Conservation (phyloP, 352 stramenopile genomes). For the Blastocystis sp. region DNA sequence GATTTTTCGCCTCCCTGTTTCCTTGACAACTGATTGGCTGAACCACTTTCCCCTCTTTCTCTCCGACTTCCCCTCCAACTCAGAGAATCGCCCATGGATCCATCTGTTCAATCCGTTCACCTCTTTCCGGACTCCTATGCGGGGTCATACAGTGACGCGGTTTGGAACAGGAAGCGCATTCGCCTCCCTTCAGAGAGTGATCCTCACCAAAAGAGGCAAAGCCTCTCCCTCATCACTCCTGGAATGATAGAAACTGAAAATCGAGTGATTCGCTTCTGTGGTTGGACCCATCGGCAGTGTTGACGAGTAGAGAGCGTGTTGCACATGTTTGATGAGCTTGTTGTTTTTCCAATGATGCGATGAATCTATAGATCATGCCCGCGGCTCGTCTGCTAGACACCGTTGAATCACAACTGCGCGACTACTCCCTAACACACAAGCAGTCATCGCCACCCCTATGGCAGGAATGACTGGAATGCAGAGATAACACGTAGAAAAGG, state of each 20-base stretch:
- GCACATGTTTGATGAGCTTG: slow-evolving; percentile 54
- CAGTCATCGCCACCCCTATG: neutral
- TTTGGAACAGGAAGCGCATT: slow-evolving; percentile 23
- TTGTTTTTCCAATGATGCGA: neutral
- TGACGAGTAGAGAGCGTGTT: slow-evolving; percentile 13
- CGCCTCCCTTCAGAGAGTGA: neutral
- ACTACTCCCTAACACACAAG: neutral
- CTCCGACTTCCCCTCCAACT: neutral
- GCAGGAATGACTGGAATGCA: neutral
- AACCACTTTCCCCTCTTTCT: neutral
- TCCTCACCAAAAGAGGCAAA: neutral
- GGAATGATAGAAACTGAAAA: neutral
- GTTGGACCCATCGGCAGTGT: neutral
- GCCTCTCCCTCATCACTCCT: neutral
- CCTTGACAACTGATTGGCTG: slow-evolving; percentile 1
- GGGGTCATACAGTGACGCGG: neutral
- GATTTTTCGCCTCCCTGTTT: neutral
- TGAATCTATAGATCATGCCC: neutral
- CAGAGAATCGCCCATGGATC: neutral
- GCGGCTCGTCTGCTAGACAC: slow-evolving; percentile 26
- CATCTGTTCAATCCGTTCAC: neutral
- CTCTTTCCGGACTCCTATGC: neutral
- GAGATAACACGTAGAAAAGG: neutral
- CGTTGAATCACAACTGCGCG: slow-evolving; percentile 3
- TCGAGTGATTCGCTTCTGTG: slow-evolving; percentile 28